These are phyloP conservation scores for Reticulascus tulasneorum DNA, from an alignment of 2,329 filamentous ascomycete species.

Conservation along the genomic window DNA sequence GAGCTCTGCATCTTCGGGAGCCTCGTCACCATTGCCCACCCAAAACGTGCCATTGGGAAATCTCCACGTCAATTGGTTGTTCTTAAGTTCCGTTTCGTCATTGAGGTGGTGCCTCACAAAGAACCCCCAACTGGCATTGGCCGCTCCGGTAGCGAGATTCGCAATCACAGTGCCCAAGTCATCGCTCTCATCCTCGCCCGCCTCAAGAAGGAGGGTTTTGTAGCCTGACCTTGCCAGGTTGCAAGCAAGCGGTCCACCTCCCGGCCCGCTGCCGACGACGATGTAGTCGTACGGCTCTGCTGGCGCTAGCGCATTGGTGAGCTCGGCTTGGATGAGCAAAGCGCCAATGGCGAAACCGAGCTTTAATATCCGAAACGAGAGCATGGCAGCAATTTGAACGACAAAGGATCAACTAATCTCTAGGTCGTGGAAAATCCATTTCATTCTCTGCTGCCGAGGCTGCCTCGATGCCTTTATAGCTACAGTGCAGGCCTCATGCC, in stretches of 20 bases:
- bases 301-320: too few species aligned
- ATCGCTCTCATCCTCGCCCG: slow-evolving; percentile 58
- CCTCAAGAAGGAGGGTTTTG: slow-evolving; percentile 57
- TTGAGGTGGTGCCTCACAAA: neutral
- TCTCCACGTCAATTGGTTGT: slow-evolving; percentile 33
- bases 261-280: slow-evolving; percentile 58
- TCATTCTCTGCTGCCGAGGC: too few species aligned
- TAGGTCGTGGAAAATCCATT: too few species aligned
- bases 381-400: too few species aligned
- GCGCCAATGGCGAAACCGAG: too few species aligned
- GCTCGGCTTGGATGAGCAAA: too few species aligned
- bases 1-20: slow-evolving; percentile 32
- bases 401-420: too few species aligned
- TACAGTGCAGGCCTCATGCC: too few species aligned
- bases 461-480: too few species aligned
- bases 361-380: too few species aligned
- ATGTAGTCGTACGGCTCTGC: too few species aligned
- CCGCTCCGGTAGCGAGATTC: slow-evolving; percentile 1
- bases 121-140: slow-evolving; percentile 7
- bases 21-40: slow-evolving; percentile 5
- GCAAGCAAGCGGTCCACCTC: slow-evolving; percentile 54
- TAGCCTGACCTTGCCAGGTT: slow-evolving; percentile 56
- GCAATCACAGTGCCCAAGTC: slow-evolving; percentile 3
- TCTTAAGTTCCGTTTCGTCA: neutral
- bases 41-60: slow-evolving; percentile 29